Evolutionary conservation across 2,329 filamentous ascomycete genomes (phyloP).

Genomic region (Trichoderma sp.): DNA sequence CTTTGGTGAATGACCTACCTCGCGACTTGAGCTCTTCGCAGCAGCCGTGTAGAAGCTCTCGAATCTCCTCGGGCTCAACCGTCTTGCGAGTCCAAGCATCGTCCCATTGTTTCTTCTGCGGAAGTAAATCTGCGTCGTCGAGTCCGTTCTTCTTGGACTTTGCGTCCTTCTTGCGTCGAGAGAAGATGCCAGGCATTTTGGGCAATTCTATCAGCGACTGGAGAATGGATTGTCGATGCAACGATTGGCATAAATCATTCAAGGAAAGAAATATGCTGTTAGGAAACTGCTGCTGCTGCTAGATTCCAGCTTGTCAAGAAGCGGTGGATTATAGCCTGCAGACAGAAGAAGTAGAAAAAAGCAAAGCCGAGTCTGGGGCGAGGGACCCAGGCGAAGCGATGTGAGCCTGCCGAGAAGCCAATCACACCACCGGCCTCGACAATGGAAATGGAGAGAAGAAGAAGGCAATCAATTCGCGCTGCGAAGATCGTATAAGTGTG

Average conservation of each 20-base stretch:
- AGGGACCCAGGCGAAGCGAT: background rate
- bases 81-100: constrained; percentile 81
- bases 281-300: background rate
- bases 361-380: constrained; percentile 1
- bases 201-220: background rate
- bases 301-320: background rate
- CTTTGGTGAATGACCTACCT: constrained; percentile 58
- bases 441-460: background rate
- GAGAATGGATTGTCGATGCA: background rate
- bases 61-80: constrained; percentile 85
- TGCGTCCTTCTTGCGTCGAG: constrained; percentile 73
- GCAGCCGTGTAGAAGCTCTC: constrained; percentile 80
- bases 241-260: background rate
- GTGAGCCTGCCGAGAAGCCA: constrained; percentile 2
- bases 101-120: constrained; percentile 75
- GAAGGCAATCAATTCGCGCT: constrained; percentile 14
- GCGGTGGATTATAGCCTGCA: background rate
- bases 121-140: constrained; percentile 50
- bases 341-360: constrained; percentile 6
- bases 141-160: constrained; percentile 64
- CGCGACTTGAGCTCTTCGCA: constrained; percentile 89
- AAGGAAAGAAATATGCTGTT: background rate
- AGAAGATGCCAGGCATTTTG: constrained; percentile 59
- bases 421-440: constrained; percentile 1
- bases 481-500: constrained; percentile 14